Conservation (phyloP, 768 basidiomycete species). For the Suillus occidentalis region DNA sequence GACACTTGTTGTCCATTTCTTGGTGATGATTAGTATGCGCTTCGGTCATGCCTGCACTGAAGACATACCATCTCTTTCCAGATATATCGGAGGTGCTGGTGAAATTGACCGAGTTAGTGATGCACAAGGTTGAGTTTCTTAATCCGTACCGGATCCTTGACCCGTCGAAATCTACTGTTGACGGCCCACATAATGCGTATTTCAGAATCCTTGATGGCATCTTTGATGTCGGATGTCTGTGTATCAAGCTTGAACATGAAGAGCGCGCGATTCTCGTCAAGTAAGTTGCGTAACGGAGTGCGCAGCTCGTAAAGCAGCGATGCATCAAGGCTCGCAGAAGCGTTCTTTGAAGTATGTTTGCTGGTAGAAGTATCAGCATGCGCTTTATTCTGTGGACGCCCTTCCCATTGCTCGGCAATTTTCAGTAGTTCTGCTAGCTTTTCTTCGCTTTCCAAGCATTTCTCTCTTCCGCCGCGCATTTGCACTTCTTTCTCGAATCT, state of each 20-base stretch:
- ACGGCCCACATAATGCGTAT: neutral
- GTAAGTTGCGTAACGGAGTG: neutral
- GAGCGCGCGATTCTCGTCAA: neutral
- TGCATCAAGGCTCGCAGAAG: neutral
- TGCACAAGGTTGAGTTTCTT: too few relatives aligned
- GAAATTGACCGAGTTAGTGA: neutral
- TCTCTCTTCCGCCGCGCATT: conserved; percentile 34
- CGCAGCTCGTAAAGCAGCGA: neutral
- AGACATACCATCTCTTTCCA: conserved; percentile 54
- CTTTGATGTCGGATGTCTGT: neutral
- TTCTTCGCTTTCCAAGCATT: conserved; percentile 19
- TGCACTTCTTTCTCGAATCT: conserved; percentile 17
- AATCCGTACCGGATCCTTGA: neutral
- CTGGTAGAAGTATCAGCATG: neutral
- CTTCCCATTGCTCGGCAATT: neutral
- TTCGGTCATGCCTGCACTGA: neutral
- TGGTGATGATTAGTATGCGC: conserved; percentile 15
- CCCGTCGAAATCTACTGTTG: neutral
- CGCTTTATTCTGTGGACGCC: neutral
- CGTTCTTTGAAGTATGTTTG: neutral
- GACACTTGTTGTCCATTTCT: conserved; percentile 52
- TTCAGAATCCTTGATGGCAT: neutral
- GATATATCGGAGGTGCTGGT: conserved; percentile 48
- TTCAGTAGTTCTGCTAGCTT: neutral
- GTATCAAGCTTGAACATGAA: neutral